Conservation (phyloP, 306 rosid genomes). For the Casuarina cunninghamiana region DNA sequence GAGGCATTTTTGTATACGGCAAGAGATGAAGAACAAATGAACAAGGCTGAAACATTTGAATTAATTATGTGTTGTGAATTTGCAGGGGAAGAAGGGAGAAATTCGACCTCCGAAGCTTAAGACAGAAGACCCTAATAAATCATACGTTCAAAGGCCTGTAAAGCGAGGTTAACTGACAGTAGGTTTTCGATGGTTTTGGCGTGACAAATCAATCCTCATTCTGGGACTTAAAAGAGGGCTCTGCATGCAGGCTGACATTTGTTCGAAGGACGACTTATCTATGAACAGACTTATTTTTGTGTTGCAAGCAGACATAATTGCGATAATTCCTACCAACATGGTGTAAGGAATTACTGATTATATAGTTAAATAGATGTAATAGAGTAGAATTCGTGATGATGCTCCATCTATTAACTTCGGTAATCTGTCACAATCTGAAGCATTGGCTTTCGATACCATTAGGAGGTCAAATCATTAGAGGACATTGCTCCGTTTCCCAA, state of each 20-base stretch:
- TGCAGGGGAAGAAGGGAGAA: slow-evolving; percentile 93
- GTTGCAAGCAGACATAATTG: slow-evolving; percentile 4
- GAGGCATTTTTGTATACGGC: neutral
- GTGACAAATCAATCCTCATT: slow-evolving; percentile 10
- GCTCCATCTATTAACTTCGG: neutral
- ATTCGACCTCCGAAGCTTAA: slow-evolving; percentile 94
- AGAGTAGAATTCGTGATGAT: neutral
- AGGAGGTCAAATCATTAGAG: neutral
- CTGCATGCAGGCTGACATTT: slow-evolving; percentile 30
- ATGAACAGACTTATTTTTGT: slow-evolving; percentile 33
- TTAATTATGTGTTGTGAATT: neutral
- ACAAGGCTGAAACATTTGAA: neutral
- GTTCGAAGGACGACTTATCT: slow-evolving; percentile 28
- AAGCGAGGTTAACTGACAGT: slow-evolving; percentile 66
- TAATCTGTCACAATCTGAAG: neutral
- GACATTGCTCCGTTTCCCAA: too few relatives aligned
- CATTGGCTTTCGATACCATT: neutral
- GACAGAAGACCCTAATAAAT: slow-evolving; percentile 97
- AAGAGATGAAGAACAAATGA: neutral
- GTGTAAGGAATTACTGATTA: neutral
- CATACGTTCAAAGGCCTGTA: slow-evolving; percentile 95
- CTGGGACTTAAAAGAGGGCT: slow-evolving; percentile 13
- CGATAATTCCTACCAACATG: neutral
- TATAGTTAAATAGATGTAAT: neutral
- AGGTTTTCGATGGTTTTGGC: slow-evolving; percentile 8